Evolutionary conservation across 2,329 filamentous ascomycete genomes (phyloP).

Genomic region (Pseudofabraea citricarpa): DNA sequence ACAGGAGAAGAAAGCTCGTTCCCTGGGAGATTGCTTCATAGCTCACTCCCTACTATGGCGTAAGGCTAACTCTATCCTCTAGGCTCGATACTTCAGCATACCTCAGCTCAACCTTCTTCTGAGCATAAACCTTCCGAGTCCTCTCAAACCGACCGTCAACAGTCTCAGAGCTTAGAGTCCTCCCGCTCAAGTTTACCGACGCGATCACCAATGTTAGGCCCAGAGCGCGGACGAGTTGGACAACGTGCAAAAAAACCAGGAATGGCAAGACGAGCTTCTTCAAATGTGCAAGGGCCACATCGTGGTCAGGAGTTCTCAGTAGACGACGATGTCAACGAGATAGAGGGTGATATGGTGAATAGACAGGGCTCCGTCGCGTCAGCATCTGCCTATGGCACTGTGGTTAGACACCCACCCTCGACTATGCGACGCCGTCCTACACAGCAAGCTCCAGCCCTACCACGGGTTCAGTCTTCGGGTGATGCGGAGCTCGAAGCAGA

Average conservation of each 20-base stretch:
- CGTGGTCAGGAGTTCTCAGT: slow-evolving; percentile 85
- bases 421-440: slow-evolving; percentile 44
- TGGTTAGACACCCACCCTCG: slow-evolving; percentile 40
- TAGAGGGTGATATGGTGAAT: slow-evolving; percentile 61
- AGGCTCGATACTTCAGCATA: slow-evolving; percentile 21
- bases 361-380: slow-evolving; percentile 34
- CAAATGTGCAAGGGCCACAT: slow-evolving; percentile 65
- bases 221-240: slow-evolving; percentile 27
- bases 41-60: slow-evolving; percentile 1
- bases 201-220: slow-evolving; percentile 27
- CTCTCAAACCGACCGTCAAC: slow-evolving; percentile 21
- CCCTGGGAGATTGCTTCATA: no score
- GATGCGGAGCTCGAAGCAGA: slow-evolving; percentile 40
- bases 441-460: slow-evolving; percentile 38
- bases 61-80: slow-evolving; percentile 3
- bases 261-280: slow-evolving; percentile 69
- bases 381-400: slow-evolving; percentile 31
- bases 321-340: slow-evolving; percentile 79
- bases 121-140: slow-evolving; percentile 25
- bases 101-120: slow-evolving; percentile 6
- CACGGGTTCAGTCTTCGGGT: slow-evolving; percentile 42
- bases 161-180: slow-evolving; percentile 23
- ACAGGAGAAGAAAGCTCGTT: not conserved
- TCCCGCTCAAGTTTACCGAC: slow-evolving; percentile 21
- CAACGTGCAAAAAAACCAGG: slow-evolving; percentile 54